Percentiles rank a stretch among this genome's conserved stretches.
Evolutionary conservation across 306 rosid species (phyloP).

Genomic region (Prunus kanzakura): DNA sequence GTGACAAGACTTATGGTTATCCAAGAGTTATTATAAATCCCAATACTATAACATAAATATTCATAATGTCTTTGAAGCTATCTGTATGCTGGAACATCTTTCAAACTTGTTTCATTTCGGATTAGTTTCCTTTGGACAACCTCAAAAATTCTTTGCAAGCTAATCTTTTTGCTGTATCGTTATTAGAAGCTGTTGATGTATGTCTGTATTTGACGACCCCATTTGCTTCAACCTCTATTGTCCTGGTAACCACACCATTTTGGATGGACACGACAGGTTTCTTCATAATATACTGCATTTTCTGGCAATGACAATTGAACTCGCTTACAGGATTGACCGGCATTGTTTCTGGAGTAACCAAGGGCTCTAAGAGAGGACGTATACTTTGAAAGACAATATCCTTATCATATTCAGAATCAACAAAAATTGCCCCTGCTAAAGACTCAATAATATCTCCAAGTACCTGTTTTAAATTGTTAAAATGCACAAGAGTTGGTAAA

Average conservation of each 20-base stretch:
- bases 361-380: conserved; percentile 64
- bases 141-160: conserved; percentile 47
- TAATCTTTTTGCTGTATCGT: conserved; percentile 30
- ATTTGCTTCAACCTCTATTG: conserved; percentile 40
- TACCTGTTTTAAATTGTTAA: conserved; percentile 38
- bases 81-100: too few relatives aligned
- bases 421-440: conserved; percentile 73
- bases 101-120: neutral
- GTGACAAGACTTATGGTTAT: too few relatives aligned
- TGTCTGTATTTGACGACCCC: conserved; percentile 17
- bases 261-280: neutral
- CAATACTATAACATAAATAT: too few relatives aligned
- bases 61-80: too few relatives aligned
- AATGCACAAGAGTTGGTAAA: too few relatives aligned
- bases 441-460: conserved; percentile 78
- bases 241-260: conserved; percentile 22
- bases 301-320: conserved; percentile 38
- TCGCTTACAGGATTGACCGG: conserved; percentile 45
- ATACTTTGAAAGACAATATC: conserved; percentile 51
- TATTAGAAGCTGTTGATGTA: conserved; percentile 16
- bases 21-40: too few relatives aligned
- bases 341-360: conserved; percentile 54
- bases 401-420: conserved; percentile 56
- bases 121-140: conserved; percentile 28
- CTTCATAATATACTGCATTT: conserved; percentile 12